Evolutionary conservation across 805 yeast species (phyloP).

Genomic region (Dipodascus geniculatus): DNA sequence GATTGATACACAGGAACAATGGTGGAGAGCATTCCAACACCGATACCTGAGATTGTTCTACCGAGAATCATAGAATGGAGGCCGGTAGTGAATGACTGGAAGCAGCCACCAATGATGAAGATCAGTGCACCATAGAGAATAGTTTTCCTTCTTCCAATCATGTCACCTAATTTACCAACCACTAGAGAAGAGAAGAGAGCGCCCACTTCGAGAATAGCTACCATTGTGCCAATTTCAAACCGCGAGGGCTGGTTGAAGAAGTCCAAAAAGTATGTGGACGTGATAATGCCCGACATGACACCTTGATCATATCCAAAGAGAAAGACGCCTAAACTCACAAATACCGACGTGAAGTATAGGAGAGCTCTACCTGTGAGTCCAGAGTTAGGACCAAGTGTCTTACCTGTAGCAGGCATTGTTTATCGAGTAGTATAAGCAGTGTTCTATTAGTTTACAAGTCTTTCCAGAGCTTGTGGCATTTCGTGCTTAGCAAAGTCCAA

Average conservation of each 20-base stretch:
- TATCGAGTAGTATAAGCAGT: too few species aligned
- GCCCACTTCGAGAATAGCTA: constrained; percentile 80
- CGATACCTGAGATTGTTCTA: constrained; percentile 70
- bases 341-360: constrained; percentile 31
- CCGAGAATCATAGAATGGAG: constrained; percentile 56
- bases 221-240: constrained; percentile 71
- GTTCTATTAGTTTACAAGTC: too few species aligned
- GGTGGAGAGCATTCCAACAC: constrained; percentile 74
- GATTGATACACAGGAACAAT: constrained; percentile 83
- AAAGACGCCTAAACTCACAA: constrained; percentile 40
- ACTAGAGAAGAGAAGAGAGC: constrained; percentile 70
- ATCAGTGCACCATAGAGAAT: constrained; percentile 69
- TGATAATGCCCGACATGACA: constrained; percentile 77
- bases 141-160: constrained; percentile 66
- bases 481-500: not conserved
- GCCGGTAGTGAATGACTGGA: constrained; percentile 52
- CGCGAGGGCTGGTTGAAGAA: constrained; percentile 68
- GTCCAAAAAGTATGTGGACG: constrained; percentile 55
- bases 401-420: not conserved
- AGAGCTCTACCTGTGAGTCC: constrained; percentile 26
- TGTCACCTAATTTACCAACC: constrained; percentile 69
- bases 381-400: not conserved
- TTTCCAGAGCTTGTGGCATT: not conserved
- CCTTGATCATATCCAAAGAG: constrained; percentile 82
- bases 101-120: constrained; percentile 65